Percentiles rank a stretch among this genome's conserved stretches.
phyloP scores from a whole-genome alignment of 2,329 filamentous ascomycete genomes.

The Claviceps africana region DNA sequence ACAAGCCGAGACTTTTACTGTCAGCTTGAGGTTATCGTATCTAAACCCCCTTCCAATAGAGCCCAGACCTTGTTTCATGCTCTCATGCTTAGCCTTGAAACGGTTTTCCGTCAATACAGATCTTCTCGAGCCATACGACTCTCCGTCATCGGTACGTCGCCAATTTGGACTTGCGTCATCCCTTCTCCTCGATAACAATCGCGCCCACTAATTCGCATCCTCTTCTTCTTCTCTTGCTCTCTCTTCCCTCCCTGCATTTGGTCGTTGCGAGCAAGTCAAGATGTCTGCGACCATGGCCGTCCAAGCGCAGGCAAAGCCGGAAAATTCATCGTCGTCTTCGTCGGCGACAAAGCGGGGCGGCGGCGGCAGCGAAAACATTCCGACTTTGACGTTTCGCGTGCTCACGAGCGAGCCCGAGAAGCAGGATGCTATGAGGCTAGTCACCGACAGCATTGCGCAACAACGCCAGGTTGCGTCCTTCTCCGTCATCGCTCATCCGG shows the following conservation, averaged over 20 bases:
- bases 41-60: too few species aligned
- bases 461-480: slow-evolving; percentile 57
- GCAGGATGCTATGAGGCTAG: slow-evolving; percentile 52
- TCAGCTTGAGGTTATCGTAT: too few species aligned
- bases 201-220: neutral
- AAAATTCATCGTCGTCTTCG: neutral
- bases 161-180: too few species aligned
- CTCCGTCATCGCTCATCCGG: slow-evolving; percentile 49
- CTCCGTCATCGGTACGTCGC: neutral
- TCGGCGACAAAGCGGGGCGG: neutral
- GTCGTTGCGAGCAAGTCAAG: neutral
- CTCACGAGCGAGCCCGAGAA: slow-evolving; percentile 42
- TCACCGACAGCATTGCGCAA: slow-evolving; percentile 71
- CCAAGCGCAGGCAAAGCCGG: slow-evolving; percentile 6
- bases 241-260: too few species aligned
- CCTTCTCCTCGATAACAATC: neutral
- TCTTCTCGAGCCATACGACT: neutral
- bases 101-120: too few species aligned
- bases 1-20: neutral
- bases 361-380: slow-evolving; percentile 24
- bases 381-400: slow-evolving; percentile 46
- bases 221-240: neutral
- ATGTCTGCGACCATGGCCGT: slow-evolving; percentile 7
- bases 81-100: neutral
- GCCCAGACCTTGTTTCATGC: too few species aligned